These are phyloP conservation scores for Tetrahymena malaccensis DNA, from an alignment of 73 alveolate species.

Conservation along the genomic window DNA sequence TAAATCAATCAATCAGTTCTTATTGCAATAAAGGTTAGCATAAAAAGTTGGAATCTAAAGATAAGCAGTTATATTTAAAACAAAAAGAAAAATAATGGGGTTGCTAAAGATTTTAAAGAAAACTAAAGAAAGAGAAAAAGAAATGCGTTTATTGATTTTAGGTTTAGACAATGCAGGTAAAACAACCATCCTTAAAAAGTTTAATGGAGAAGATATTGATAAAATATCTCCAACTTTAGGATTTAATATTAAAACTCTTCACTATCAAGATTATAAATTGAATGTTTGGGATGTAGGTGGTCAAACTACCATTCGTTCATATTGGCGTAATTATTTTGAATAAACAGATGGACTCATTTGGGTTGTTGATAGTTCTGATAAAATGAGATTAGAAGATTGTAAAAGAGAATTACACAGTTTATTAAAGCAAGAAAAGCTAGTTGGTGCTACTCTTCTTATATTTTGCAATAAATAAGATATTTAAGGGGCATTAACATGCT, in stretches of 20 bases:
- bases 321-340: conserved; percentile 99
- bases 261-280: conserved; percentile 79
- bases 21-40: not conserved
- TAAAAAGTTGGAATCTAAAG: no score
- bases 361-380: conserved; percentile 97
- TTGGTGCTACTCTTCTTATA: conserved; percentile 68
- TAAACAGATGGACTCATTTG: conserved; percentile 94
- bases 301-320: conserved; percentile 95
- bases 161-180: conserved; percentile 96
- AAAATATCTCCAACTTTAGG: conserved; percentile 97
- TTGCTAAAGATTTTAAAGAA: conserved; percentile 79
- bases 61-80: not conserved
- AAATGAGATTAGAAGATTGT: conserved; percentile 90
- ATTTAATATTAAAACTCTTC: conserved; percentile 92
- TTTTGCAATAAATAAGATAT: conserved; percentile 95
- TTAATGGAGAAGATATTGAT: conserved; percentile 93
- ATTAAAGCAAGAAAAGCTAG: conserved; percentile 34
- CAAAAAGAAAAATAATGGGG: conserved; percentile 54
- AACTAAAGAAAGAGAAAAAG: conserved; percentile 87
- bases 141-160: conserved; percentile 79
- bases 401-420: conserved; percentile 72
- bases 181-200: conserved; percentile 84
- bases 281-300: conserved; percentile 99
- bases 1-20: no score
- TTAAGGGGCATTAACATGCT: conserved; percentile 83